Evolutionary conservation across 2,329 filamentous ascomycete species (phyloP), one percentile per base, ranked within the genome.

Genomic region (Chaetothyriales sp.): DNA sequence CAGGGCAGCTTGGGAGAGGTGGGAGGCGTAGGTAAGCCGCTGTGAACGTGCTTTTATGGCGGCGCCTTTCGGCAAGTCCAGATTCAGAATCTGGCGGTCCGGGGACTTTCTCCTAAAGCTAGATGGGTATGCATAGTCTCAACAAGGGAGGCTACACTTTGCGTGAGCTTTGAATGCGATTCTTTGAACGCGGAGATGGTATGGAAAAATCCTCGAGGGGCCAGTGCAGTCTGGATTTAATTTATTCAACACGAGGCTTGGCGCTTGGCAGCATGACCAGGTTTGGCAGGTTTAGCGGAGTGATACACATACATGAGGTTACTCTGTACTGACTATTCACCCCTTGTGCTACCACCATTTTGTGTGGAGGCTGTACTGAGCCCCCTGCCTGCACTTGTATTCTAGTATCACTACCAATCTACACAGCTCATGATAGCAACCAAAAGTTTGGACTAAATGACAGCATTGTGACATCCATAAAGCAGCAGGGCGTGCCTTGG

Each of bases 91-190:
- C 76, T 76, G 77, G 72, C 57, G 82, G 89, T 95, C 90, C 90
- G 90, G 90, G 90, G 90, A 96, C 90, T 96, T 96, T 96, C 90
- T 95, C 90, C 90, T 88, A 92, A 95, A 95, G 89, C 89, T 66
- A 62, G 61, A 57, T 65, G 56, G 58, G 57, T 59, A 46, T 60
- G 59, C 66, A 63, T 63, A 65, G 64, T 78, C 28, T 42, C 8
- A 44, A 43, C 39, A 48, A 49, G 55, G 46, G 54, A 59, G 43
- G 15, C 48, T 42, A 60, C 75, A 84, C 86, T 83, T 86, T 94
- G 73, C 83, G 86, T 88, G 72, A 87, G 89, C 90, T 95, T 95
- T 84, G 88, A 94, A 81, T 84, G 89, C 90, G 90, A 95, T 95
- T 87, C 87, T 87, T 95, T 80, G 87, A 89, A 78, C 89, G 89